A percentile compares a stretch with the other conserved stretches of the same genome.
phyloP scores from a whole-genome alignment of 2,329 filamentous ascomycete genomes.

The Pestalotiopsis sp. region DNA sequence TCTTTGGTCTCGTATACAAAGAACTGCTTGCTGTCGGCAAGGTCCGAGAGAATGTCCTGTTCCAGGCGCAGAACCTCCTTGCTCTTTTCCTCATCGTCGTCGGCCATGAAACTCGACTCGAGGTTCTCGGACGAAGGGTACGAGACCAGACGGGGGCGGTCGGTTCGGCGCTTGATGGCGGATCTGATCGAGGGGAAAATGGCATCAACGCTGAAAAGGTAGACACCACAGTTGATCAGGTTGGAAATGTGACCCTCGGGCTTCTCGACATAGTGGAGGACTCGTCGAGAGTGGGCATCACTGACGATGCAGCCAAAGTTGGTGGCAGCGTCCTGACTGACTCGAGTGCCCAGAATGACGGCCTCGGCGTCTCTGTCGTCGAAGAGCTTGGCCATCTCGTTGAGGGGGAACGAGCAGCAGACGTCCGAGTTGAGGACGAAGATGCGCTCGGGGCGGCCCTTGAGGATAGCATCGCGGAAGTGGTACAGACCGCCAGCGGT shows the following conservation, averaged over 20 bases:
- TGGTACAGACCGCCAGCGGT: slow-evolving; percentile 97
- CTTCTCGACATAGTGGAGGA: slow-evolving; percentile 99
- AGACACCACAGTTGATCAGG: slow-evolving; percentile 98
- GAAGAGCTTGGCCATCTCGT: slow-evolving; percentile 93
- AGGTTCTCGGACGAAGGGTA: slow-evolving; percentile 96
- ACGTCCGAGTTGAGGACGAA: slow-evolving; percentile 98
- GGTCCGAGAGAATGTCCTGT: slow-evolving; percentile 93
- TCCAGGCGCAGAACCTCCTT: slow-evolving; percentile 91
- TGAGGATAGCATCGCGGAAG: slow-evolving; percentile 98
- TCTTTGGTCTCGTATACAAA: slow-evolving; percentile 98
- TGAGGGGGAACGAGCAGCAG: slow-evolving; percentile 96
- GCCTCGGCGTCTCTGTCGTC: slow-evolving; percentile 96
- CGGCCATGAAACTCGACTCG: slow-evolving; percentile 61
- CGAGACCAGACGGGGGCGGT: slow-evolving; percentile 87
- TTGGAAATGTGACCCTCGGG: slow-evolving; percentile 97
- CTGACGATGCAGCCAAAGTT: slow-evolving; percentile 99
- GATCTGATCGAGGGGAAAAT: slow-evolving; percentile 95
- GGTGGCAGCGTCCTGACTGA: slow-evolving; percentile 85
- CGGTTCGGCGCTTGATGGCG: slow-evolving; percentile 93
- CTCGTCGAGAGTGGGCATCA: slow-evolving; percentile 89
- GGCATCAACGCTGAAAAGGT: slow-evolving; percentile 92
- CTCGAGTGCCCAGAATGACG: slow-evolving; percentile 90
- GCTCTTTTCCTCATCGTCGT: slow-evolving; percentile 72
- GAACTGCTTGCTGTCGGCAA: slow-evolving; percentile 97
- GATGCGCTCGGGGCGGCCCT: slow-evolving; percentile 90